phyloP scores from a whole-genome alignment of 2,329 filamentous ascomycete species.

The Fusarium papillatum region DNA sequence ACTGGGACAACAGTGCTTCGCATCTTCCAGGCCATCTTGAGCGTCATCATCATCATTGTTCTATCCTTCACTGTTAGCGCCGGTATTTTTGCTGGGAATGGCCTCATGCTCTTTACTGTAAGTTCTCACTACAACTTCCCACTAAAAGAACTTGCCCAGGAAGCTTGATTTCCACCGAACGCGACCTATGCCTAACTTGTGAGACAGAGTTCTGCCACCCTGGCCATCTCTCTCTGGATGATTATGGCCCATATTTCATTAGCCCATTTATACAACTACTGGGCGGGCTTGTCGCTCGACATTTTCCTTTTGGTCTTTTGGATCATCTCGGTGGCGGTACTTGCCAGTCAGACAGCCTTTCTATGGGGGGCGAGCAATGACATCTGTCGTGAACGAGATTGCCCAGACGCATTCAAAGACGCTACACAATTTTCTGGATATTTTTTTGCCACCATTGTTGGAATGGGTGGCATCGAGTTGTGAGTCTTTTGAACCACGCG shows the following conservation, averaged over 20 bases:
- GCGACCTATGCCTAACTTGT: not conserved
- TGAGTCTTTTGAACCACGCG: constrained; percentile 45
- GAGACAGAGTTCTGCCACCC: constrained; percentile 55
- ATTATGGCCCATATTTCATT: constrained; percentile 57
- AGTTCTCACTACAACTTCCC: not conserved
- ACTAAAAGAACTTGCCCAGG: not conserved
- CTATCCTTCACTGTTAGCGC: constrained; percentile 57
- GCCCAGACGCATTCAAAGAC: constrained; percentile 18
- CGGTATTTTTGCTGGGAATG: constrained; percentile 52
- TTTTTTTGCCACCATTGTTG: constrained; percentile 51
- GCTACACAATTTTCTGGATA: constrained; percentile 41
- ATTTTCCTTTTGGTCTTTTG: constrained; percentile 66
- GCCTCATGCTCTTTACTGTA: constrained; percentile 56
- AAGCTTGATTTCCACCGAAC: constrained; percentile 7
- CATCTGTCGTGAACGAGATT: constrained; percentile 43
- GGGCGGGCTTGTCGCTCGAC: constrained; percentile 65
- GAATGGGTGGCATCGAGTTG: constrained; percentile 59
- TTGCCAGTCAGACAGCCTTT: constrained; percentile 51
- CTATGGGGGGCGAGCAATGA: constrained; percentile 32
- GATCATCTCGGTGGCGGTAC: constrained; percentile 59
- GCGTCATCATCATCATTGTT: constrained; percentile 61
- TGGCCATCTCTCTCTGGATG: constrained; percentile 62
- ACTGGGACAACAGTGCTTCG: constrained; percentile 58
- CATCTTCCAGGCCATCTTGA: constrained; percentile 60
- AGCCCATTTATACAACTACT: constrained; percentile 65